Base-by-base conservation (phyloP, 1,284 basidiomycete species). In the Irpex rosettiformis region DNA sequence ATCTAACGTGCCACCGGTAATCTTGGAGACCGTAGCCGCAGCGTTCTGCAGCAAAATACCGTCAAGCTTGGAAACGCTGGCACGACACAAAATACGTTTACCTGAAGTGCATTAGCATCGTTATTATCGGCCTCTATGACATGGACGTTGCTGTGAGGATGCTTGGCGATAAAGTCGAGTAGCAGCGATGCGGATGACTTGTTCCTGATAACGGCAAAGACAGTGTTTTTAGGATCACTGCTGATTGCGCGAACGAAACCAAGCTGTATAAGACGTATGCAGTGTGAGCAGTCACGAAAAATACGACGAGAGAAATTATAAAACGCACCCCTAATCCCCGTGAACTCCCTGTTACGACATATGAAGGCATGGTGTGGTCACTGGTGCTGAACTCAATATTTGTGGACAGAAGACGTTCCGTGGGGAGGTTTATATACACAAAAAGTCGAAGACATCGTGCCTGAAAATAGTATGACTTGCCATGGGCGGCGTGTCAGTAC, bases 201-300 rank as follows among this genome's bases (percentile, higher is more conserved):
- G 60, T 63, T 68, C 43, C 71, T 65, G 7, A 67, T 67, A 45
- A 71, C 27, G 7, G 64, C 70, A 58, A 72, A 70, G 16, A 73
- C 67, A 25, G 54, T 48, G 47, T 69, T 71, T 3, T 63, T 59
- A 13, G 61, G 21, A 33, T 64, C 56, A 2, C 53, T 45, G 40
- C 63, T 66, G 58, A 75, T 64, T 40, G 72, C 69, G 4, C 64
- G 63, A 25, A 74, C 70, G 58, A 72, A 75, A 59, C 72, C 74
- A 48, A 70, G 63, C 73, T 75, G 54, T 51, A 51, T 28, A 27
- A n/a, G n/a, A n/a, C 2, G 10, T 21, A 52, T 3, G 42, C 58
- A 60, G 45, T 47, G 70, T 69, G 21, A 22, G 52, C 22, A 21
- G 29, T 6, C 40, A 40, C 6, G 28, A 40, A 18, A 30, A 18